Percentiles rank a stretch among this genome's conserved stretches.
These are phyloP conservation scores for Erysimum cheiri DNA, from an alignment of 441 rosid genomes.

Conservation along the genomic window DNA sequence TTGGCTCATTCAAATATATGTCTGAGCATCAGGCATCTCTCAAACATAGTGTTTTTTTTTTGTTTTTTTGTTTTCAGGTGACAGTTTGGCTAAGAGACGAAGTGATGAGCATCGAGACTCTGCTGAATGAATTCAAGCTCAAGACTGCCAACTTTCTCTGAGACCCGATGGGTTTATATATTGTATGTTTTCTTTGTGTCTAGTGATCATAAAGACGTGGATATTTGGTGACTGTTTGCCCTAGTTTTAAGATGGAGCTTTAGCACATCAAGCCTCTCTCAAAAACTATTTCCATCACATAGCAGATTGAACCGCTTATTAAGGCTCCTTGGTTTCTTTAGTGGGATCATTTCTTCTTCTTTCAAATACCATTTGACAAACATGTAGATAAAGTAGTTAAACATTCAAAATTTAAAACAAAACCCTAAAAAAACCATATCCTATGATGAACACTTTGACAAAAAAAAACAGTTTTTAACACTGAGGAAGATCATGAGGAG, in stretches of 20 bases:
- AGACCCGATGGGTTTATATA: slow-evolving; percentile 8
- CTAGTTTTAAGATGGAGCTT: neutral
- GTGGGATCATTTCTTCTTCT: neutral
- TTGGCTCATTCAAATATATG: neutral
- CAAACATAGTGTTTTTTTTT: neutral
- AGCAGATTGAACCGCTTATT: no score
- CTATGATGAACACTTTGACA: neutral
- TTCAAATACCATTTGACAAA: neutral
- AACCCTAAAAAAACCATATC: neutral
- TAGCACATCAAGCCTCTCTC: no score
- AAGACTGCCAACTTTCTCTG: slow-evolving; percentile 68
- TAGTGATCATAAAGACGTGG: neutral
- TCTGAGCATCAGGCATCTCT: slow-evolving; percentile 8
- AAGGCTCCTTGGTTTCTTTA: no score
- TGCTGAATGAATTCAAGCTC: slow-evolving; percentile 63
- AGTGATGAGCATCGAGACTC: slow-evolving; percentile 62
- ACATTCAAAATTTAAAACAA: slow-evolving; percentile 8
- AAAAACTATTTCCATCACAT: no score
- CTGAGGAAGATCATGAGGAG: slow-evolving; percentile 63
- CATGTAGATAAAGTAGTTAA: neutral
- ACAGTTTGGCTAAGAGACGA: slow-evolving; percentile 79
- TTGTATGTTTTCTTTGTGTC: neutral
- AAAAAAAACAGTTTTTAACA: slow-evolving; percentile 37
- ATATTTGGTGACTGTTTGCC: neutral
- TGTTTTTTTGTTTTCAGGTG: slow-evolving; percentile 57